Conservation (phyloP, 805 yeast genomes). For the Pichia deserticola region DNA sequence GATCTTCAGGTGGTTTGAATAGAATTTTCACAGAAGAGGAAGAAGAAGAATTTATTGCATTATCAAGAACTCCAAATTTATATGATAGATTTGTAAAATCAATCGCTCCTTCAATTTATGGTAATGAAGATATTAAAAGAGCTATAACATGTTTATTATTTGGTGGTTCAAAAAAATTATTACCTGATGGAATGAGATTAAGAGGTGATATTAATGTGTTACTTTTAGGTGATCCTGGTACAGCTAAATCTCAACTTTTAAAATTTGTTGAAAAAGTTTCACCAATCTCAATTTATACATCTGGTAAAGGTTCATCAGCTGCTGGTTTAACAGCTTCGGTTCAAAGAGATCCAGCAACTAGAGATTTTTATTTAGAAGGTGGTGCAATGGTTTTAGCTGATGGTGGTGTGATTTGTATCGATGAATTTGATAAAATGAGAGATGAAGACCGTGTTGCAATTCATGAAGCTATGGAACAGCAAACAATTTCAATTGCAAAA, state of each 20-base stretch:
- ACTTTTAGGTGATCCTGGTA: slow-evolving; percentile 96
- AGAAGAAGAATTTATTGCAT: slow-evolving; percentile 78
- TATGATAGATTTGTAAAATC: slow-evolving; percentile 81
- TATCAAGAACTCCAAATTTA: slow-evolving; percentile 77
- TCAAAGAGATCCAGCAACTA: slow-evolving; percentile 78
- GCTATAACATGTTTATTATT: slow-evolving; percentile 86
- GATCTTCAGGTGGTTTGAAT: slow-evolving; percentile 38
- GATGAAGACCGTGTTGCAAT: slow-evolving; percentile 98
- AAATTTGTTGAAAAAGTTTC: slow-evolving; percentile 93
- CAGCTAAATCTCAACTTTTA: slow-evolving; percentile 93
- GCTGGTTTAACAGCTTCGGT: slow-evolving; percentile 99
- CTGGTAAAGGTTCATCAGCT: slow-evolving; percentile 99
- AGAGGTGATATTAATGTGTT: slow-evolving; percentile 96
- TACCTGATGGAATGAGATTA: slow-evolving; percentile 94
- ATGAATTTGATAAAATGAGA: slow-evolving; percentile 98
- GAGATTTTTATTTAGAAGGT: slow-evolving; percentile 95
- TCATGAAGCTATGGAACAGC: slow-evolving; percentile 99
- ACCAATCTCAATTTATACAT: slow-evolving; percentile 91
- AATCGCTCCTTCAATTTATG: slow-evolving; percentile 95
- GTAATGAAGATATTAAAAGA: slow-evolving; percentile 86
- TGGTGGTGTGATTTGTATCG: slow-evolving; percentile 98
- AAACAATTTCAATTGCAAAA: slow-evolving; percentile 95
- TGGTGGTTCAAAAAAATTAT: slow-evolving; percentile 88
- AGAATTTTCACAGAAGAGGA: slow-evolving; percentile 80
- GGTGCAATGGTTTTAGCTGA: slow-evolving; percentile 99